These are phyloP conservation scores for Solanum lycopersicoides DNA, from an alignment of 257 asterid genomes.

Conservation along the genomic window DNA sequence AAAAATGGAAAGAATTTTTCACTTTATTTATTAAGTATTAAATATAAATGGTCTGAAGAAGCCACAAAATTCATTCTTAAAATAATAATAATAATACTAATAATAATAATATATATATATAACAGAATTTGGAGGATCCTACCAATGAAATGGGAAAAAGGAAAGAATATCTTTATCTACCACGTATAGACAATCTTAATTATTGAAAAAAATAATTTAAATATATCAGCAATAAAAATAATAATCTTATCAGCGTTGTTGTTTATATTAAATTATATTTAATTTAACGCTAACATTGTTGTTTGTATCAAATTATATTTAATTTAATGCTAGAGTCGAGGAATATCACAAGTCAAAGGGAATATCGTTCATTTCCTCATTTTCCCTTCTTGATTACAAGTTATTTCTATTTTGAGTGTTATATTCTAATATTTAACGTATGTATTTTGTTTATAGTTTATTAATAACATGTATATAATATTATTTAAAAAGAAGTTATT, in stretches of 20 bases:
- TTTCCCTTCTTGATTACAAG: background rate
- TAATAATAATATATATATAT: no score
- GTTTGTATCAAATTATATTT: background rate
- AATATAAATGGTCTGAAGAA: background rate
- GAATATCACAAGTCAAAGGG: background rate
- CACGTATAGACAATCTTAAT: background rate
- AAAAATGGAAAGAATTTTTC: background rate
- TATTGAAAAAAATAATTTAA: background rate
- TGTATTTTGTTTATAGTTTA: background rate
- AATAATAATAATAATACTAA: no score
- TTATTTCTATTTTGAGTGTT: background rate
- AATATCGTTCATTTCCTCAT: background rate
- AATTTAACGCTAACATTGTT: background rate
- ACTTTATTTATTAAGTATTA: background rate
- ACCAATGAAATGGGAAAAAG: background rate
- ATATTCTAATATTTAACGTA: background rate
- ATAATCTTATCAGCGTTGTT: fast-evolving
- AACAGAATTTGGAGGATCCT: background rate
- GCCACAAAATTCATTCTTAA: background rate
- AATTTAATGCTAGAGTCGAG: background rate
- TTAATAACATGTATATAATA: background rate
- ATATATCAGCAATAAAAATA: background rate
- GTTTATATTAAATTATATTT: background rate
- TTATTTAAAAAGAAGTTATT: background rate
- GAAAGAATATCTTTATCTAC: background rate